Percentiles rank a stretch among this genome's conserved stretches.
Evolutionary conservation across 2,329 filamentous ascomycete species (phyloP).

Genomic region (Verticillium isaacii): DNA sequence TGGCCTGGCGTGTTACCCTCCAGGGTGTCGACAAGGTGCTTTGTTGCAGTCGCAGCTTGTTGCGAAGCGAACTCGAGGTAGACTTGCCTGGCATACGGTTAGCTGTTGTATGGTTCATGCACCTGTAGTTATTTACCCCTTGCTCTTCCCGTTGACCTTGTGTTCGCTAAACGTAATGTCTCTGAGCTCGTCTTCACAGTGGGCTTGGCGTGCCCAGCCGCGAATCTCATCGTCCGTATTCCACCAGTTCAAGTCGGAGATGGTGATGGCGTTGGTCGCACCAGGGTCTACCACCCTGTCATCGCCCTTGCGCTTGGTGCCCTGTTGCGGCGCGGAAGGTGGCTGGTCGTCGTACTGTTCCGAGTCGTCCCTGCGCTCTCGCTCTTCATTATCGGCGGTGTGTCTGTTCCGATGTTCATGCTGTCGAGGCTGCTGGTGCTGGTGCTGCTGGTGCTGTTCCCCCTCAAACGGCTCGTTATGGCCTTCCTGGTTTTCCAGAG

Average conservation of each 20-base stretch:
- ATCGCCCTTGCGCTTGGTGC: constrained; percentile 58
- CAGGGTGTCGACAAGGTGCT: constrained; percentile 71
- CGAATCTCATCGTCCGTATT: constrained; percentile 92
- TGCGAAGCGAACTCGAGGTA: constrained; percentile 81
- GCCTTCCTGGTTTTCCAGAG: constrained; percentile 32
- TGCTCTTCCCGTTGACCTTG: constrained; percentile 98
- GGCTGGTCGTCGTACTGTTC: constrained; percentile 17
- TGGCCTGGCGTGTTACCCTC: constrained; percentile 49
- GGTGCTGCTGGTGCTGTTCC: constrained; percentile 31
- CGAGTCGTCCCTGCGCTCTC: constrained; percentile 22
- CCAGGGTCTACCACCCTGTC: constrained; percentile 54
- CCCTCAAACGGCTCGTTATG: constrained; percentile 33
- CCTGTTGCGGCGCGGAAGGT: constrained; percentile 36
- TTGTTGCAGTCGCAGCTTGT: constrained; percentile 80
- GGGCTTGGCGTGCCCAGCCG: constrained; percentile 76
- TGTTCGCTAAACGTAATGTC: constrained; percentile 97
- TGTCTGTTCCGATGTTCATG: constrained; percentile 26
- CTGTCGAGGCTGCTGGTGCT: constrained; percentile 29
- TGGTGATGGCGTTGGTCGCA: constrained; percentile 68
- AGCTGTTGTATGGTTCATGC: not conserved
- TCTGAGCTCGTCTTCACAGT: constrained; percentile 77
- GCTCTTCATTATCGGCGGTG: constrained; percentile 21
- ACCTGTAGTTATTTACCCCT: constrained; percentile 64
- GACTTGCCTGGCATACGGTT: constrained; percentile 50
- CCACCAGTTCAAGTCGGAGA: constrained; percentile 96